Conservation (phyloP, 2,329 filamentous ascomycete species). For the Hypoxylon sp. region DNA sequence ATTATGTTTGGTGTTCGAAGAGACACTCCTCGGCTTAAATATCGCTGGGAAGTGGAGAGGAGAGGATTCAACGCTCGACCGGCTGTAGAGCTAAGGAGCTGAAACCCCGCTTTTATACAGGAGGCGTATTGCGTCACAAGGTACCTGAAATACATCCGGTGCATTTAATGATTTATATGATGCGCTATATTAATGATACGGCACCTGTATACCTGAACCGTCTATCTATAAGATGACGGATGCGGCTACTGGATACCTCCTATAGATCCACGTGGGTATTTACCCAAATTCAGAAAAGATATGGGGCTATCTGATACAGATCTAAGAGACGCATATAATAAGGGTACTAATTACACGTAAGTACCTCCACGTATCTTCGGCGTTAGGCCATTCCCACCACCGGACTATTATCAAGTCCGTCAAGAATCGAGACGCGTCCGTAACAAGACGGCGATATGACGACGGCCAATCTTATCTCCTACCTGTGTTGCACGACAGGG, state of each 20-base stretch:
- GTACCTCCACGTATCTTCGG: neutral
- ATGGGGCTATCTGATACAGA: neutral
- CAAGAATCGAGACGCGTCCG: neutral
- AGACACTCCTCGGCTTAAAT: slow-evolving; percentile 14
- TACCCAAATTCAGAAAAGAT: neutral
- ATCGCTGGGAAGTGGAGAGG: slow-evolving; percentile 15
- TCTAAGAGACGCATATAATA: neutral
- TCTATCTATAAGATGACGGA: neutral
- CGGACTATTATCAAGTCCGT: neutral
- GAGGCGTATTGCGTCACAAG: neutral
- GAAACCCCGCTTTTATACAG: neutral
- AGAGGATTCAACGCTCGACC: slow-evolving; percentile 6
- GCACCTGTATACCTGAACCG: neutral
- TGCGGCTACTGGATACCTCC: neutral
- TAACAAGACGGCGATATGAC: slow-evolving; percentile 7
- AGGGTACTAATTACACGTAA: too few relatives aligned
- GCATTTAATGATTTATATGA: neutral
- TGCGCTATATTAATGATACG: neutral
- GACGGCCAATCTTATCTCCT: slow-evolving; percentile 9
- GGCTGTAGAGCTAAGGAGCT: slow-evolving; percentile 1
- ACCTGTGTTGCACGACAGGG: neutral
- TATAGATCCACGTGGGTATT: neutral
- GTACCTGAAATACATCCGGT: neutral
- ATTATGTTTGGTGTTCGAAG: slow-evolving; percentile 1
- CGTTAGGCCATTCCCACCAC: neutral